phyloP scores from a whole-genome alignment of 23 red algal species.

The Gracilaria caudata region DNA sequence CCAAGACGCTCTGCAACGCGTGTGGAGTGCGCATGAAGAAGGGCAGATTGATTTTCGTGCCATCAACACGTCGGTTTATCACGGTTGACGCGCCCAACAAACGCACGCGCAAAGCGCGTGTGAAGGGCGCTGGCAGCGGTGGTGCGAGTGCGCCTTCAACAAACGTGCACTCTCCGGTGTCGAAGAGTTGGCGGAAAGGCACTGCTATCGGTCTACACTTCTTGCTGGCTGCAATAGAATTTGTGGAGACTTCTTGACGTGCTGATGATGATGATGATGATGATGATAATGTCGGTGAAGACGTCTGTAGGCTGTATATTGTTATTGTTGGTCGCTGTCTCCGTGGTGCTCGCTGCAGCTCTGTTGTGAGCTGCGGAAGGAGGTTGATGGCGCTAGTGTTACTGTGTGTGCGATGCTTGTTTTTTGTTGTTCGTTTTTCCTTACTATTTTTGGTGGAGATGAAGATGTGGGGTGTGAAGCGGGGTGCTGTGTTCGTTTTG shows the following conservation, averaged over 20 bases:
- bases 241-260: conserved; percentile 44
- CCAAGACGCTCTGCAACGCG: conserved; percentile 96
- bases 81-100: conserved; percentile 39
- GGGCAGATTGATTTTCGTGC: conserved; percentile 68
- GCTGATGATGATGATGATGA: too few relatives aligned
- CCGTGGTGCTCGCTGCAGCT: not conserved
- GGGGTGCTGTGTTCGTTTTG: not conserved
- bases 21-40: conserved; percentile 97
- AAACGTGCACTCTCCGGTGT: not conserved
- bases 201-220: conserved; percentile 39
- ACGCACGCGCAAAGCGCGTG: not conserved
- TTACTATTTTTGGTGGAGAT: not conserved
- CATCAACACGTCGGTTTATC: conserved; percentile 34
- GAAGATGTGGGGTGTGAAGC: not conserved
- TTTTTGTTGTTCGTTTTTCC: conserved; percentile 17
- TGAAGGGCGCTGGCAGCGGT: not conserved
- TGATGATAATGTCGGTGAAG: too few relatives aligned
- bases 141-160: not conserved
- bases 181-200: conserved; percentile 33
- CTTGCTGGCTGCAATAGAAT: conserved; percentile 54
- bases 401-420: not conserved
- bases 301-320: too few relatives aligned
- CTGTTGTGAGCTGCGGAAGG: not conserved
- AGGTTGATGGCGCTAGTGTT: not conserved
- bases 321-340: not conserved